These are phyloP conservation scores for Nannizzia gypsea DNA, from an alignment of 2,329 filamentous ascomycete genomes.

Conservation along the genomic window DNA sequence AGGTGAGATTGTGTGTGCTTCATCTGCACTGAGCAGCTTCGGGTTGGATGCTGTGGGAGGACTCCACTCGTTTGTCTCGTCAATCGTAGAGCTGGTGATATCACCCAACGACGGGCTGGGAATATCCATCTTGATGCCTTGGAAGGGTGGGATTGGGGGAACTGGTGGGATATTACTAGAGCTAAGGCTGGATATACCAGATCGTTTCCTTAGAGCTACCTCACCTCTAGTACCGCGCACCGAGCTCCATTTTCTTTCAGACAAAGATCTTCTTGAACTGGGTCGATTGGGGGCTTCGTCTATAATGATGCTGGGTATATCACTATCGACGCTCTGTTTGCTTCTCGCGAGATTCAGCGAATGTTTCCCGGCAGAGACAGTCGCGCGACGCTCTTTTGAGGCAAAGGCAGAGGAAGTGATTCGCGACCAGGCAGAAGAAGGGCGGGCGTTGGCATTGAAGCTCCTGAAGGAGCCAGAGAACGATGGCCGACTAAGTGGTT, in stretches of 20 bases:
- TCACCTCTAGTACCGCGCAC: slow-evolving; percentile 23
- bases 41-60: slow-evolving; percentile 13
- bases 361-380: slow-evolving; percentile 14
- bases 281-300: slow-evolving; percentile 26
- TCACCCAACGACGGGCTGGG: slow-evolving; percentile 44
- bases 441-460: slow-evolving; percentile 1
- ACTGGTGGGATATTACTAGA: slow-evolving; percentile 18
- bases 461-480: slow-evolving; percentile 1
- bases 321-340: slow-evolving; percentile 17
- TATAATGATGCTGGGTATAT: slow-evolving; percentile 32
- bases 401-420: neutral
- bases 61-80: neutral
- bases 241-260: slow-evolving; percentile 33
- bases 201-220: slow-evolving; percentile 17
- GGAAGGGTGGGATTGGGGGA: slow-evolving; percentile 26
- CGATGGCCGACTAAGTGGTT: neutral
- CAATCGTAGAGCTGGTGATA: slow-evolving; percentile 39
- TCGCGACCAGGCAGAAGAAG: slow-evolving; percentile 4
- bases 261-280: slow-evolving; percentile 30
- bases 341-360: slow-evolving; percentile 20
- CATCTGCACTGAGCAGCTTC: neutral
- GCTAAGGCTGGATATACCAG: slow-evolving; percentile 6
- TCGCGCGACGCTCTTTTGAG: slow-evolving; percentile 3
- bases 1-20: neutral
- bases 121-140: slow-evolving; percentile 44